Evolutionary conservation across 2,329 filamentous ascomycete genomes (phyloP).

Genomic region (Coleophoma cylindrospora): DNA sequence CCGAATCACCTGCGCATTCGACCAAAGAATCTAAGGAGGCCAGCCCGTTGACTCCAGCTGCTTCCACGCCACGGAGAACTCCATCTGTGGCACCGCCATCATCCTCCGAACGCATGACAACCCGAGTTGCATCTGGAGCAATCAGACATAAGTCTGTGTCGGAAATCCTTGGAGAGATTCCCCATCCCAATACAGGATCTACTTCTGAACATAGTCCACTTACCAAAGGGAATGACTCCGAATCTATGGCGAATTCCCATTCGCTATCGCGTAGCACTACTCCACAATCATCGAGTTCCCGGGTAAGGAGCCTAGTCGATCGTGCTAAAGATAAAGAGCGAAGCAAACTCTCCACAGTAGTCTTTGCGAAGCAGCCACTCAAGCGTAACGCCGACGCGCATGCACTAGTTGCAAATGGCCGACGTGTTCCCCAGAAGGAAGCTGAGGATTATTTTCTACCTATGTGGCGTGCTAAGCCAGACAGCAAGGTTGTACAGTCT

Average conservation of each 20-base stretch:
- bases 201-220: conserved; percentile 9
- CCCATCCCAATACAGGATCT: conserved; percentile 29
- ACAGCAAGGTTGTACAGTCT: conserved; percentile 58
- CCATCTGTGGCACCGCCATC: conserved; percentile 25
- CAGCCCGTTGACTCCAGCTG: conserved; percentile 9
- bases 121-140: conserved; percentile 64
- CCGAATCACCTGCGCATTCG: conserved; percentile 1
- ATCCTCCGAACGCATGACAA: conserved; percentile 55
- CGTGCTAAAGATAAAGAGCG: conserved; percentile 49
- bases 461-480: conserved; percentile 51
- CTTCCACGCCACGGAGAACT: conserved; percentile 16
- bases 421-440: conserved; percentile 5
- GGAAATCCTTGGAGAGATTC: conserved; percentile 62
- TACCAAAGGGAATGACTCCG: conserved; percentile 11
- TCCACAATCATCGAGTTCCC: conserved; percentile 35
- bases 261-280: conserved; percentile 31
- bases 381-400: conserved; percentile 30
- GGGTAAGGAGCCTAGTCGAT: conserved; percentile 22
- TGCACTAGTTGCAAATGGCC: conserved; percentile 8
- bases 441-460: conserved; percentile 61
- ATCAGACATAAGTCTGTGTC: conserved; percentile 69
- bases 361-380: conserved; percentile 66
- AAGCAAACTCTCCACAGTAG: conserved; percentile 66
- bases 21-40: conserved; percentile 4
- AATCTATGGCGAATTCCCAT: conserved; percentile 14